phyloP scores from a whole-genome alignment of 78 protist species.

The Blattamonas nauphoetae region DNA sequence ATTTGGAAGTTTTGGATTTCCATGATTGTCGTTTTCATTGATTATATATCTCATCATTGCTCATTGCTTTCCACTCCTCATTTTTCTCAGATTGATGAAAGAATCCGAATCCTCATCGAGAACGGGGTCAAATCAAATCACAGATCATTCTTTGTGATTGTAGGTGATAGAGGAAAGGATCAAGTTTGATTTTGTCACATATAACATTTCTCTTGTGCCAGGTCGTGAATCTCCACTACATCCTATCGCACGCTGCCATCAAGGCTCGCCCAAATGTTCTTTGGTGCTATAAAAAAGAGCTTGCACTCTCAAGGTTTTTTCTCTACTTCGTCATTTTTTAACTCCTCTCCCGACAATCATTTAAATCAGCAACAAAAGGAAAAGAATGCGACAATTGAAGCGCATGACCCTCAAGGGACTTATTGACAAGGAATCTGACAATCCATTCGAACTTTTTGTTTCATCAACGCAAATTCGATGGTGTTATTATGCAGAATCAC shows the following conservation, averaged over 20 bases:
- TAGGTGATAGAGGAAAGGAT: conserved; percentile 80
- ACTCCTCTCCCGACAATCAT: conserved; percentile 44
- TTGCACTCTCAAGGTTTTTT: conserved; percentile 1
- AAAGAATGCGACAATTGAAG: conserved; percentile 52
- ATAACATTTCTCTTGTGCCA: not conserved
- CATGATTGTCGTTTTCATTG: no score
- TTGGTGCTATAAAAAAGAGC: conserved; percentile 94
- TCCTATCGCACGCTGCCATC: conserved; percentile 68
- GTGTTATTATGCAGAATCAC: conserved; percentile 87
- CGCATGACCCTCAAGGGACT: conserved; percentile 43
- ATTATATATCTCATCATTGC: no score
- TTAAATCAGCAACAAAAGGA: conserved; percentile 41
- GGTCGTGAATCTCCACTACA: conserved; percentile 83
- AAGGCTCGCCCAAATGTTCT: conserved; percentile 78
- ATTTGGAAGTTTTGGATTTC: no score
- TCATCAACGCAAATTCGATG: conserved; percentile 71
- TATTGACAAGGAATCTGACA: conserved; percentile 48
- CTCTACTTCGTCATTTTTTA: conserved; percentile 1
- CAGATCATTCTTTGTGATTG: conserved; percentile 78
- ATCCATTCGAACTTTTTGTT: conserved; percentile 88
- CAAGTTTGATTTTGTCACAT: conserved; percentile 45
- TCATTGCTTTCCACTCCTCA: not conserved
- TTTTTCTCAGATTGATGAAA: conserved; percentile 55
- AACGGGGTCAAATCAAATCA: conserved; percentile 61
- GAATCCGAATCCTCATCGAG: conserved; percentile 78